Evolutionary conservation across 2,329 filamentous ascomycete species (phyloP).

Genomic region (Ascosphaera aggregata): DNA sequence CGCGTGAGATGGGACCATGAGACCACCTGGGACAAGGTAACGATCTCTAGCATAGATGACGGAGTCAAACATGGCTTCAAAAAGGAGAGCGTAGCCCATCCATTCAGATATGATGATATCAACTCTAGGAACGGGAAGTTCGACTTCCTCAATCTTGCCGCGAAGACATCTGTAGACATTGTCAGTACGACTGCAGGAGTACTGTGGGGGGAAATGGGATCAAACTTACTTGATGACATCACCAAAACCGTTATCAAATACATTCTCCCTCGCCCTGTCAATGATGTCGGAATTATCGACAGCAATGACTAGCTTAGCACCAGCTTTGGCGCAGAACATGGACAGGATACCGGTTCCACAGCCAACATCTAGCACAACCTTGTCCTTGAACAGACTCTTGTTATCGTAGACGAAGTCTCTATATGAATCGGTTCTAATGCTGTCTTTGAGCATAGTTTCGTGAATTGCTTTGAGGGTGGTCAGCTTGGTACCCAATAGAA

Average conservation of each 20-base stretch:
- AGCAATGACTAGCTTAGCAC: conserved; percentile 64
- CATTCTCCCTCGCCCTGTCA: conserved; percentile 60
- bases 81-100: conserved; percentile 91
- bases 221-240: conserved; percentile 40
- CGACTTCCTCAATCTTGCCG: conserved; percentile 74
- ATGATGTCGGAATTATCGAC: conserved; percentile 89
- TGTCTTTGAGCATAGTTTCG: conserved; percentile 86
- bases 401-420: conserved; percentile 88
- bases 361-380: conserved; percentile 75
- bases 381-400: conserved; percentile 65
- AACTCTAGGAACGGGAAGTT: conserved; percentile 52
- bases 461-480: conserved; percentile 46
- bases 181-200: conserved; percentile 2
- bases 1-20: conserved; percentile 71
- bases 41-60: conserved; percentile 72
- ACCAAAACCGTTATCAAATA: conserved; percentile 56
- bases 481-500: conserved; percentile 1
- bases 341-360: conserved; percentile 67
- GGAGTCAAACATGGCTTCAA: conserved; percentile 89
- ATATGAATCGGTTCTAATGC: conserved; percentile 71
- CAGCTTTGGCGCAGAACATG: conserved; percentile 85
- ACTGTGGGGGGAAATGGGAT: not conserved
- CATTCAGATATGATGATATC: conserved; percentile 94
- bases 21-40: conserved; percentile 56
- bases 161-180: conserved; percentile 33